Conservation (phyloP, 129 eudicot genomes). For the Tagetes erecta region DNA sequence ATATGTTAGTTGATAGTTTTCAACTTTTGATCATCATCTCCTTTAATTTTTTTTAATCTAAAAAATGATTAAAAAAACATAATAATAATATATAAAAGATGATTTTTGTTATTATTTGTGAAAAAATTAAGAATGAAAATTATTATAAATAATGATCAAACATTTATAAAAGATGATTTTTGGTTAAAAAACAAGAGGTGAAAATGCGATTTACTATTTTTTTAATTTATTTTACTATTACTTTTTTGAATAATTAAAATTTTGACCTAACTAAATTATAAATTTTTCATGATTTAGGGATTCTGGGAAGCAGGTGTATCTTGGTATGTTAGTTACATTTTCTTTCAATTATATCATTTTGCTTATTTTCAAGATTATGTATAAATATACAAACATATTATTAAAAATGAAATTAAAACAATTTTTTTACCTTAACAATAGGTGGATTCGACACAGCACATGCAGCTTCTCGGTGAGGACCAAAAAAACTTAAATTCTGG, state of each 20-base stretch:
- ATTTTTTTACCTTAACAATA: constrained; percentile 15
- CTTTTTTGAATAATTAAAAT: neutral
- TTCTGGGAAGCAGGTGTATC: constrained; percentile 87
- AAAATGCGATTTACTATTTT: too few species aligned
- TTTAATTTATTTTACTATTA: too few species aligned
- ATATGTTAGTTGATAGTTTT: too few species aligned
- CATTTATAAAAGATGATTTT: neutral
- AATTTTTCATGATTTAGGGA: constrained; percentile 52
- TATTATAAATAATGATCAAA: too few species aligned
- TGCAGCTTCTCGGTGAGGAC: constrained; percentile 81
- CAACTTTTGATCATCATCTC: too few species aligned
- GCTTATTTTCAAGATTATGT: neutral
- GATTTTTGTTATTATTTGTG: too few species aligned
- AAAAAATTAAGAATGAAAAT: too few species aligned
- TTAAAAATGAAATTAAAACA: too few species aligned
- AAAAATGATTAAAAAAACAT: too few species aligned
- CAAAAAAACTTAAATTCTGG: neutral
- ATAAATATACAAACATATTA: neutral
- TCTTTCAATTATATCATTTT: neutral
- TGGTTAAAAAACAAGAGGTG: too few species aligned
- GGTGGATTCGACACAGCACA: constrained; percentile 94
- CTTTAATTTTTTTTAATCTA: too few species aligned
- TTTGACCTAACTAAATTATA: constrained; percentile 5
- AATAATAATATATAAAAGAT: too few species aligned
- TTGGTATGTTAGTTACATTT: constrained; percentile 44